Base-by-base conservation (phyloP, 768 basidiomycete species). In the Cystofilobasidium bisporidii region DNA sequence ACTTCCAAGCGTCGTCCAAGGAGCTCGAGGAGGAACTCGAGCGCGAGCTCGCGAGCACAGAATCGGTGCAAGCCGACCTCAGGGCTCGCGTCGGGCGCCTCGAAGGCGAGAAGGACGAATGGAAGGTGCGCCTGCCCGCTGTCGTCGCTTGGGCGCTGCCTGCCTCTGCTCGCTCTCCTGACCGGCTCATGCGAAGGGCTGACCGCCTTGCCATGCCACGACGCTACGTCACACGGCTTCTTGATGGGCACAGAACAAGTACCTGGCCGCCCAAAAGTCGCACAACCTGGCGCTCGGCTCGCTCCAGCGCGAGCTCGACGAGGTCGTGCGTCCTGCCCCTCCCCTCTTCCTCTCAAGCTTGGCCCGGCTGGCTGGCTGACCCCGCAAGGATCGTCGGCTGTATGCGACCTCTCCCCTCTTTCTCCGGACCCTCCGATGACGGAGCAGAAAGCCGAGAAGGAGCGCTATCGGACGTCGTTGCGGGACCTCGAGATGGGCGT, bases 201-300 rank as follows among this genome's bases (percentile, higher is more conserved):
- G 10, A 41, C 40, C 9, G 10, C 40, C 40, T 41, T 41, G 10
- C 17, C 40, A 9, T 41, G 9, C 17, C 40, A 9, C 40, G 40
- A 41, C 40, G 61, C 36, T 64, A 28, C 48, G 38, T 18, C n/a
- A 41, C 9, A 41, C 75, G 90, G 89, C 79, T 92, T 89, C 78
- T 85, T 90, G 83, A 82, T 86, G 56, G 2, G 18, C 33, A 53
- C 68, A 79, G 78, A 47, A 58, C n/a, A 79, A 79, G 67, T 75
- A 77, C 70, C 71, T 77, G 41, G 61, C 72, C 12, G 65, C 77
- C 14, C 75, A 79, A 33, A 76, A 77, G 61, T 71, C 76, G 40
- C 89, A 97, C 76, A 94, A 96, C 74, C 88, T 88, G 22, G 90
- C 90, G 0, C 87, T 87, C 6, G 85, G 87, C 1, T 91, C 91